phyloP scores from a whole-genome alignment of 1,139 yeast species.

The Geotrichum citri-aurantii region DNA sequence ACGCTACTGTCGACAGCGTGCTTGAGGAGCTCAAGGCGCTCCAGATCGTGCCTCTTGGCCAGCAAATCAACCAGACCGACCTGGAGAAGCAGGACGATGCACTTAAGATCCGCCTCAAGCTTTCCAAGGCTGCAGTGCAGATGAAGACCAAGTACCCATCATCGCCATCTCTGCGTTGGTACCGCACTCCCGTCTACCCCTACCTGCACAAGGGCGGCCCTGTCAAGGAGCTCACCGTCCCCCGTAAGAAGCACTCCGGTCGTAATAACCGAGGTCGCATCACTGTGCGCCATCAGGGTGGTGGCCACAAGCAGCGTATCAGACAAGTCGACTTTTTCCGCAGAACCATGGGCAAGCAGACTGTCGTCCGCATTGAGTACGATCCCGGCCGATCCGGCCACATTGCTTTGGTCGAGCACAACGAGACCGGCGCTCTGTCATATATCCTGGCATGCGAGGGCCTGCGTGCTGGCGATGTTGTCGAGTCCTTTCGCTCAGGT shows the following conservation, averaged over 20 bases:
- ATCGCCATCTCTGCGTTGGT: constrained; percentile 88
- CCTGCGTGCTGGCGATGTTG: constrained; percentile 82
- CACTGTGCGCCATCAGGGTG: constrained; percentile 93
- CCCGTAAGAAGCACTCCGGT: constrained; percentile 74
- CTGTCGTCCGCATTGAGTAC: constrained; percentile 83
- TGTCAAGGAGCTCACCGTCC: constrained; percentile 63
- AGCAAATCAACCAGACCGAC: constrained; percentile 44
- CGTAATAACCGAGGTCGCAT: constrained; percentile 85
- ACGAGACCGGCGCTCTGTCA: constrained; percentile 55
- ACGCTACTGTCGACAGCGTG: constrained; percentile 20
- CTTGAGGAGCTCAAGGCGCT: constrained; percentile 22
- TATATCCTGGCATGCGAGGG: constrained; percentile 92
- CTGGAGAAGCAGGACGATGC: constrained; percentile 74
- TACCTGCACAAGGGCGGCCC: constrained; percentile 87
- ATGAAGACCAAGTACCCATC: constrained; percentile 74
- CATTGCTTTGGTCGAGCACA: constrained; percentile 74
- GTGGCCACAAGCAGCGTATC: constrained; percentile 88
- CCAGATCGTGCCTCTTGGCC: constrained; percentile 30
- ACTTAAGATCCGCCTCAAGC: constrained; percentile 65
- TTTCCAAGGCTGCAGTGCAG: constrained; percentile 62
- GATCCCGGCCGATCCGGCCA: constrained; percentile 96
- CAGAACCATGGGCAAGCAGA: constrained; percentile 60
- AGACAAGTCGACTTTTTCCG: constrained; percentile 78
- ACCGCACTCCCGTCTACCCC: constrained; percentile 78
- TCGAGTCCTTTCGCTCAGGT: constrained; percentile 84